Evolutionary conservation across 441 rosid species (phyloP), one percentile per base, ranked within the genome.

Genomic region (Hura crepitans): DNA sequence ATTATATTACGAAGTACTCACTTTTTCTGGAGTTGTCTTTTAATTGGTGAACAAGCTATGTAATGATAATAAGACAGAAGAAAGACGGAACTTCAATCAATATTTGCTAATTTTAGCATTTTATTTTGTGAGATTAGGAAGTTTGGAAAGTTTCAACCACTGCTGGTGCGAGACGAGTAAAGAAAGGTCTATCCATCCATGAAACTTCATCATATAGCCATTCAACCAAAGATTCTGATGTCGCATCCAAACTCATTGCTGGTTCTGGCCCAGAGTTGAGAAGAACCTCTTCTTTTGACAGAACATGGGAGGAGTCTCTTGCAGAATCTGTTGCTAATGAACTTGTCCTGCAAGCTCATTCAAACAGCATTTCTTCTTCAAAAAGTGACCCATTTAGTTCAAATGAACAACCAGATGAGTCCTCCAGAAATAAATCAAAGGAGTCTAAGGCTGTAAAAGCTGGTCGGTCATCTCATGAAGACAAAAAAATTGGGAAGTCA

Each of bases 141-240:
- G 95, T 83, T 68, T 96, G 99, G 99, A 91, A 89, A 86, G 87
- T 93, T 73, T 93, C 99, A 30, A 91, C 98, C 43, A 88, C 98
- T 65, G 90, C 91, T 75, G 97, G 91, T 46, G 84, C 94, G 45
- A 91, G 86, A 77, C 94, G 98, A 72, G 85, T 73, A 63, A 93
- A 91, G 86, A 96, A 93, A 87, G 96, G 92, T 74, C 73, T 73
- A 56, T 80, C 83, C 43, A 70, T 66, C 73, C 84, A 83, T 14
- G 97, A 90, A 69, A 81, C 84, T 79, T 84, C 85, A 1, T 85
- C 89, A 51, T 74, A 74, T 67, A 76, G 74, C 71, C 91, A 80
- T 49, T 59, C 79, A 54, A 71, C 81, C 6, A 87, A 84, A 81
- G 97, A 91, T 73, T 70, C 89, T 39, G 97, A 88, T 72, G 67